Conservation (phyloP, 2,329 filamentous ascomycete species). For the Ophiostoma quercus region DNA sequence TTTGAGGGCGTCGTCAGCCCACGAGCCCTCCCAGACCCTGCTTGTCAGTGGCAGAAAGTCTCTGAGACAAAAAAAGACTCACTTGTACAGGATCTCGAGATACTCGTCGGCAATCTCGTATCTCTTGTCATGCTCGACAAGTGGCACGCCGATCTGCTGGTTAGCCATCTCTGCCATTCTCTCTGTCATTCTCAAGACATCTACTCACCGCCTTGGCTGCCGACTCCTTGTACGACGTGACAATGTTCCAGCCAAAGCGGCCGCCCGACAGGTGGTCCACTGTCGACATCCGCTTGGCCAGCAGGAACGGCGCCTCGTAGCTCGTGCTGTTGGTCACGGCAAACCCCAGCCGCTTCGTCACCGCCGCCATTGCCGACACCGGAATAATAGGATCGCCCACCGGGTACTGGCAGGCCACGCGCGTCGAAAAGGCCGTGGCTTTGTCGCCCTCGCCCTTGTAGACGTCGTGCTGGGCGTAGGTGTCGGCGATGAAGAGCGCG, state of each 20-base stretch:
- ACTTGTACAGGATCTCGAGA: constrained; percentile 28
- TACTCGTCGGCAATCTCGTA: constrained; percentile 29
- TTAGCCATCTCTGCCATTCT: background rate
- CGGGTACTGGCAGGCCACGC: constrained; percentile 14
- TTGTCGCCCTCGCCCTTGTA: constrained; percentile 20
- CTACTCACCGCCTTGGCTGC: constrained; percentile 25
- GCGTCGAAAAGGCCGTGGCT: constrained; percentile 10
- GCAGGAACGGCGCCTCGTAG: constrained; percentile 24
- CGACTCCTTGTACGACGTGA: constrained; percentile 26
- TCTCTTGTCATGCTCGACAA: constrained; percentile 27
- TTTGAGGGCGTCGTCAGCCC: background rate
- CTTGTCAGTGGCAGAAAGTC: background rate
- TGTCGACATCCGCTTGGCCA: constrained; percentile 24
- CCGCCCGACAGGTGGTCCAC: constrained; percentile 27
- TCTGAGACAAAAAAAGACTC: background rate
- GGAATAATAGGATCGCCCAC: constrained; percentile 19
- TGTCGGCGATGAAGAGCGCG: constrained; percentile 24
- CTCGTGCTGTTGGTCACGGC: constrained; percentile 25
- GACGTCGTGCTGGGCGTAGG: constrained; percentile 16
- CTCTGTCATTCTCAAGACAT: no score
- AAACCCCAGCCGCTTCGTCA: constrained; percentile 26
- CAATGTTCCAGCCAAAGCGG: constrained; percentile 29
- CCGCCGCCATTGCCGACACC: constrained; percentile 26
- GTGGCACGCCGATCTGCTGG: background rate
- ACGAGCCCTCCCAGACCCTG: constrained; percentile 1